Conservation (phyloP, 495 filamentous ascomycete species). For the Lasiosphaeria ovina region DNA sequence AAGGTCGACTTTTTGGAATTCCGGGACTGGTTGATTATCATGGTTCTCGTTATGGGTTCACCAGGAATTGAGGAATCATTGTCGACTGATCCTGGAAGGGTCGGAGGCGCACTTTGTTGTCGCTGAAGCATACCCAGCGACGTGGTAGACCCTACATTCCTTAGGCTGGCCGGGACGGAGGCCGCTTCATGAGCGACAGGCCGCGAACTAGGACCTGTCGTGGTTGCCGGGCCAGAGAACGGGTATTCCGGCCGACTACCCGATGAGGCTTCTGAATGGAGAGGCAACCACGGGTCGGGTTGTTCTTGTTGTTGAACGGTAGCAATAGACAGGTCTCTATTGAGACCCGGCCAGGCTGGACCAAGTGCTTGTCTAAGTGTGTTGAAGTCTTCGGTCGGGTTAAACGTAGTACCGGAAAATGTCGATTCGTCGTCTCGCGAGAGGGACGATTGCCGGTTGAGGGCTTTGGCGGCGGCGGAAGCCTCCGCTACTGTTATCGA, state of each 20-base stretch:
- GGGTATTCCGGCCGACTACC: background rate
- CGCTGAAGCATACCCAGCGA: slow-evolving; percentile 17
- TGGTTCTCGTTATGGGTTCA: slow-evolving; percentile 26
- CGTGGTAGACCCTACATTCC: slow-evolving; percentile 17
- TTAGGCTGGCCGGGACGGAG: slow-evolving; percentile 6
- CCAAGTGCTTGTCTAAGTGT: background rate
- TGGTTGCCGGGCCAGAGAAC: background rate
- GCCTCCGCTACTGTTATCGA: slow-evolving; percentile 3
- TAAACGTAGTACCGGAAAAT: slow-evolving; percentile 28
- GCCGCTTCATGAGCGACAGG: slow-evolving; percentile 6
- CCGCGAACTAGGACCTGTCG: background rate
- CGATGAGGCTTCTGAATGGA: background rate
- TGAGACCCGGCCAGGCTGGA: background rate
- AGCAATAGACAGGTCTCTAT: slow-evolving; percentile 2
- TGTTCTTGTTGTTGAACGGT: slow-evolving; percentile 1
- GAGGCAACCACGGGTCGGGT: slow-evolving; percentile 9
- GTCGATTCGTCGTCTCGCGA: slow-evolving; percentile 29
- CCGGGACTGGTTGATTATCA: slow-evolving; percentile 34
- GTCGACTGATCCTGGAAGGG: slow-evolving; percentile 5
- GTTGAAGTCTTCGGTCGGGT: slow-evolving; percentile 16
- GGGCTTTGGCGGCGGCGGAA: background rate
- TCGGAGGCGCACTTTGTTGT: slow-evolving; percentile 11
- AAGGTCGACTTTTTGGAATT: slow-evolving; percentile 31
- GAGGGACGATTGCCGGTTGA: slow-evolving; percentile 4
- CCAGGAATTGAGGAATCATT: slow-evolving; percentile 2